These are phyloP conservation scores for Limonium bicolor DNA, from an alignment of 148 eudicot species.

Conservation along the genomic window DNA sequence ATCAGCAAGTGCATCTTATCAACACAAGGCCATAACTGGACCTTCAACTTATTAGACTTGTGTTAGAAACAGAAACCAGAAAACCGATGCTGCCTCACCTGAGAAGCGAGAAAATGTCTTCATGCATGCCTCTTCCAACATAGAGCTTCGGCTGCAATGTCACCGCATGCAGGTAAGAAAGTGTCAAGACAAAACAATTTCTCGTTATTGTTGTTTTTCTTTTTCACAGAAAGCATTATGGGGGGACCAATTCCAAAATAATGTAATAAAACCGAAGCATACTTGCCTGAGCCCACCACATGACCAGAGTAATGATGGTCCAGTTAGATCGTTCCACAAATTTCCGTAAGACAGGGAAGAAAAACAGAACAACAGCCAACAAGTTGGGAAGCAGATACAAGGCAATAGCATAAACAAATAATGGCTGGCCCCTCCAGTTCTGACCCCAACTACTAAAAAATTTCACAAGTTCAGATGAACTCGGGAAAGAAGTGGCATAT, in stretches of 20 bases:
- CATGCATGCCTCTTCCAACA: conserved; percentile 99
- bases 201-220: no score
- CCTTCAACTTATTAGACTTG: background rate
- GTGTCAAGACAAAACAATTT: no score
- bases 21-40: no score
- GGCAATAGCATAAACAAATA: conserved; percentile 56
- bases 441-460: conserved; percentile 63
- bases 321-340: conserved; percentile 73
- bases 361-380: conserved; percentile 56
- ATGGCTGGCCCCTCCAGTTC: conserved; percentile 34
- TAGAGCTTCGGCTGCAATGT: conserved; percentile 95
- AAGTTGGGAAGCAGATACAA: conserved; percentile 69
- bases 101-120: conserved; percentile 75
- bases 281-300: conserved; percentile 99
- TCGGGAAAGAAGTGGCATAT: conserved; percentile 43
- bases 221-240: no score
- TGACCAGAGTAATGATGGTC: conserved; percentile 41
- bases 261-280: conserved; percentile 5
- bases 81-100: conserved; percentile 44
- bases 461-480: conserved; percentile 52
- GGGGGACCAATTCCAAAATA: background rate
- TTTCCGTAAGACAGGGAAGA: conserved; percentile 61
- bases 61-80: background rate
- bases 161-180: no score
- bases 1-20: no score